Conservation (phyloP, 345 rosid species). For the Hibiscus mutabilis region DNA sequence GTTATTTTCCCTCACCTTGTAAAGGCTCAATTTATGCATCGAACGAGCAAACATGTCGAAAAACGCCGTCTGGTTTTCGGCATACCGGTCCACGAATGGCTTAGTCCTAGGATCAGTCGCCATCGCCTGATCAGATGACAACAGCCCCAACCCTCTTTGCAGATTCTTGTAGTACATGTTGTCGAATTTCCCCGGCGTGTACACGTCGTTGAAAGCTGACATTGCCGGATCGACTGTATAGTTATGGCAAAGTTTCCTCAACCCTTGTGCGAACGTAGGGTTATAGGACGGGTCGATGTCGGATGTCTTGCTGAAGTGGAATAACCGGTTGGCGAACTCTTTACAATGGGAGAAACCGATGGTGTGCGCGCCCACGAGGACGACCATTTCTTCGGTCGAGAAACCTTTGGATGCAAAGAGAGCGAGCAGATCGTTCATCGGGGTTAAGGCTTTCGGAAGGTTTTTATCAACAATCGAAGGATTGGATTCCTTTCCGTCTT, state of each 20-base stretch:
- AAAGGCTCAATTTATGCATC: neutral
- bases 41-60: neutral
- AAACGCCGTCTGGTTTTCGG: conserved; percentile 24
- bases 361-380: conserved; percentile 64
- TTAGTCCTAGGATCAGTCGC: conserved; percentile 39
- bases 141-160: conserved; percentile 46
- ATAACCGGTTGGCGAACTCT: conserved; percentile 51
- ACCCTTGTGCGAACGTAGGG: conserved; percentile 36
- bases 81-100: conserved; percentile 45
- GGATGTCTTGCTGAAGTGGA: conserved; percentile 25
- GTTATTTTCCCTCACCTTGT: neutral
- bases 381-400: conserved; percentile 43
- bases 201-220: conserved; percentile 61
- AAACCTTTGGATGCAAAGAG: conserved; percentile 40
- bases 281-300: conserved; percentile 27
- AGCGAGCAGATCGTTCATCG: conserved; percentile 31
- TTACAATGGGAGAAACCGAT: conserved; percentile 73
- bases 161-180: conserved; percentile 66
- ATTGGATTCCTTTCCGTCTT: conserved; percentile 45
- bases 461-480: conserved; percentile 31
- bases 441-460: conserved; percentile 30
- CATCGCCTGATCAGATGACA: conserved; percentile 37
- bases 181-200: conserved; percentile 71
- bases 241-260: conserved; percentile 45
- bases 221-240: conserved; percentile 33